phyloP scores from a whole-genome alignment of 768 basidiomycete genomes.

The Amanita phalloides region DNA sequence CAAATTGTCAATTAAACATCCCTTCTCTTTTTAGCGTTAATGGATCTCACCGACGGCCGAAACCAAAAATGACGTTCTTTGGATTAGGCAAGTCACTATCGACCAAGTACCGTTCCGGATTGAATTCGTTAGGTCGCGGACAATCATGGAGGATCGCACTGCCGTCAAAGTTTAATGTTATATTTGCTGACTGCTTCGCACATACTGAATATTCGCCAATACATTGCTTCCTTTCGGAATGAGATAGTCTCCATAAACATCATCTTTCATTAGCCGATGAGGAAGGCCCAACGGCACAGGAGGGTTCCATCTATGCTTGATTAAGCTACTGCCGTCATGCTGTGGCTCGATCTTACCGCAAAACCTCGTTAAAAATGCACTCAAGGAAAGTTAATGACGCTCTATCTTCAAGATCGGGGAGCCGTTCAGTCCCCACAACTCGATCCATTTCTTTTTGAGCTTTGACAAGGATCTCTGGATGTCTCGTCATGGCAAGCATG shows the following conservation, averaged over 20 bases:
- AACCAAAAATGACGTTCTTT: conserved; percentile 41
- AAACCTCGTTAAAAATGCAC: conserved; percentile 34
- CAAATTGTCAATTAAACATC: background rate
- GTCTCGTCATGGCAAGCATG: conserved; percentile 40
- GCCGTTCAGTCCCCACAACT: conserved; percentile 30
- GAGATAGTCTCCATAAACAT: conserved; percentile 33
- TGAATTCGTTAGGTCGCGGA: conserved; percentile 33
- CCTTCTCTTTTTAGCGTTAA: background rate
- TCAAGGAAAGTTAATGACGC: conserved; percentile 35
- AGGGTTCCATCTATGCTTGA: conserved; percentile 30
- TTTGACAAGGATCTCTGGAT: conserved; percentile 38
- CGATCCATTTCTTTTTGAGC: conserved; percentile 42
- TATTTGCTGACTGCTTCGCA: conserved; percentile 1
- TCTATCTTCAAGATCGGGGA: conserved; percentile 36
- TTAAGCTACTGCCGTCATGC: conserved; percentile 1
- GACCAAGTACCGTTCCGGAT: conserved; percentile 38
- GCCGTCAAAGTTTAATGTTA: conserved; percentile 4
- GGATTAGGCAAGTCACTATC: conserved; percentile 31
- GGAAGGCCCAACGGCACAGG: conserved; percentile 40
- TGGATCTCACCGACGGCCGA: conserved; percentile 37
- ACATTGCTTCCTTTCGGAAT: conserved; percentile 36
- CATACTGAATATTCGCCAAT: conserved; percentile 33
- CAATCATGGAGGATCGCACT: conserved; percentile 35
- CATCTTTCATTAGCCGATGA: conserved; percentile 41
- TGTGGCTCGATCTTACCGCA: conserved; percentile 23